Base-by-base conservation (phyloP, 805 yeast genomes). In the Saccharomycopsis schoenii region DNA sequence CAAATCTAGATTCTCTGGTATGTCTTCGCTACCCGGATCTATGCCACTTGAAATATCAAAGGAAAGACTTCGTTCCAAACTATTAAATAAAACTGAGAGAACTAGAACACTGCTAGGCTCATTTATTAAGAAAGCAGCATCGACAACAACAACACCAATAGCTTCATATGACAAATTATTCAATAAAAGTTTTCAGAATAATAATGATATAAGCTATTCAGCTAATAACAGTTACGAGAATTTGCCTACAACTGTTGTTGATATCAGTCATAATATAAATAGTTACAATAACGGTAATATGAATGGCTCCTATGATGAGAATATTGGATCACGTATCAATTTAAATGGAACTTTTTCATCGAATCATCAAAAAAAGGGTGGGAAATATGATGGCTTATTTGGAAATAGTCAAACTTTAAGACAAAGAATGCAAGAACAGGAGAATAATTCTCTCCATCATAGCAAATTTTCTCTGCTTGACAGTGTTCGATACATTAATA, bases 1-100 rank as follows among this genome's bases (percentile, higher is more conserved):
- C 21, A 19, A 11, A 1, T 24, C 8, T 1, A 47, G 34, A 24
- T 10, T 24, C 5, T 10, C 52, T 24, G 52, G n/a, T 2, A 11
- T 25, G 14, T 47, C 52, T 8, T 47, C n/a, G 21, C 14, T 47
- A 24, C 52, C 52, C 10, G 52, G 52, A 5, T 47, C 52, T 8
- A 47, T 47, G 52, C 52, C 52, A 19, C 21, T 47, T 47, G 52
- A 47, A 47, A 47, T 47, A 47, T 47, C 52, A 24, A 47, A 47
- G 21, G 34, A 47, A 21, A 21, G 52, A 47, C 52, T 47, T 21
- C 52, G 52, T n/a, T 47, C 52, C 19, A 47, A 47, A 47, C 21
- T 47, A 47, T 34, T 47, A 21, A 19, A 47, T 47, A 47, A 47
- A 47, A 47, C 52, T 12, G 52, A 47, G 15, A 24, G 52, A 4